Conservation (phyloP, 2,329 filamentous ascomycete species). For the Lachnellula willkommii region DNA sequence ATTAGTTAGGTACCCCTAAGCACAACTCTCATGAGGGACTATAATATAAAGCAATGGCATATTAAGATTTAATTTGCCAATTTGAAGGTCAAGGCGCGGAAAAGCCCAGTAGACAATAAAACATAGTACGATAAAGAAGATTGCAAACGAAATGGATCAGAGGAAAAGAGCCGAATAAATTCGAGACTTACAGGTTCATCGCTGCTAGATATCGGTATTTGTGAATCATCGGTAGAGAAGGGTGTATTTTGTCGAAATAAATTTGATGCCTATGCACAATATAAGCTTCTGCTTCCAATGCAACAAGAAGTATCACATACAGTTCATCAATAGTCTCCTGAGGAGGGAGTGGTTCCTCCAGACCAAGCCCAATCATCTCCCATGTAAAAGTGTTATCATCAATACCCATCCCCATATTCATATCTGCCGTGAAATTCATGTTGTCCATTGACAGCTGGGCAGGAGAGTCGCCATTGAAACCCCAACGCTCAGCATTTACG, state of each 20-base stretch:
- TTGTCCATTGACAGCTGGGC: slow-evolving; percentile 48
- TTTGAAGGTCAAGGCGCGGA: background rate
- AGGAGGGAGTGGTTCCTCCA: slow-evolving; percentile 63
- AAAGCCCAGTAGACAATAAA: background rate
- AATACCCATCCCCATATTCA: slow-evolving; percentile 43
- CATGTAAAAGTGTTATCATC: slow-evolving; percentile 62
- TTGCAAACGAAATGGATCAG: background rate
- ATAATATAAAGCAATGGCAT: background rate
- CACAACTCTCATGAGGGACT: background rate
- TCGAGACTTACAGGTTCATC: slow-evolving; percentile 65
- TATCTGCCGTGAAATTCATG: slow-evolving; percentile 48
- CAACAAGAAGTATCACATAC: slow-evolving; percentile 40
- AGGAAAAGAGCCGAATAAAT: slow-evolving; percentile 9
- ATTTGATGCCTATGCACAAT: slow-evolving; percentile 58
- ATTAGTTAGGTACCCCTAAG: slow-evolving; percentile 10
- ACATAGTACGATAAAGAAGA: background rate
- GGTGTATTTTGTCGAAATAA: slow-evolving; percentile 87
- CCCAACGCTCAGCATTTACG: slow-evolving; percentile 50
- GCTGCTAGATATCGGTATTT: slow-evolving; percentile 80
- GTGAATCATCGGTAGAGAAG: slow-evolving; percentile 83
- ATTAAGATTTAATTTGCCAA: background rate
- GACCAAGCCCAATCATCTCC: slow-evolving; percentile 70
- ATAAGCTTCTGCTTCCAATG: slow-evolving; percentile 16
- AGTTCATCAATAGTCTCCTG: slow-evolving; percentile 76
- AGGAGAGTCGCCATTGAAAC: slow-evolving; percentile 46